Base-by-base conservation (phyloP, 2,329 filamentous ascomycete species). In the Colletotrichum zoysiae region DNA sequence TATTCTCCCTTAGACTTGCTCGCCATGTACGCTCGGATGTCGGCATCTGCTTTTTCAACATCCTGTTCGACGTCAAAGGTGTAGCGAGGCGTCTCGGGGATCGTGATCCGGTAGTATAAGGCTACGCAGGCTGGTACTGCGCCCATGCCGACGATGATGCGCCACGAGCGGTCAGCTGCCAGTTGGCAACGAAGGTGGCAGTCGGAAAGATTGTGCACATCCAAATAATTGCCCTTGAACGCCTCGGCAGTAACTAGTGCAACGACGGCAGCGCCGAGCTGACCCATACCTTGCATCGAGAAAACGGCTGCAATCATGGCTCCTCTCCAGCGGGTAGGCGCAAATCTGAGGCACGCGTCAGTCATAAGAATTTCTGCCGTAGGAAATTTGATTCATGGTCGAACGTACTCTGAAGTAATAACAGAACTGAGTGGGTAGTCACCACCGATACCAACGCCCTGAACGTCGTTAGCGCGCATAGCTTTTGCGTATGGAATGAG, bases 221-320 rank as follows among this genome's bases (percentile, higher is more conserved):
- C 70, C 58, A 81, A 74, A 73, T 88, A 88, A 0, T 85, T 82
- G 23, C 79, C 77, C 76, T 89, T 90, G 82, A 93, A 94, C 2
- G 87, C 89, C 20, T 86, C 82, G 0, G 90, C 91, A 48, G 90
- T 91, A 65, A 94, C 88, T 44, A 95, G 83, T 16, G 92, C 89
- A 26, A 95, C 87, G 7, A 95, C 83, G 35, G 92, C 91, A 16
- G 92, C 91, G 26, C 86, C 84, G 63, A 95, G 89, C 77, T 95
- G 93, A n/a, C 93, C 93, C 35, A 95, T 85, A 59, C 93, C 93
- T 77, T 96, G 93, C 92, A 95, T 95, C 48, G 92, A 92, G 78
- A 96, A 96, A 60, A 95, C 93, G 20, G 92, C 88, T 14, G 91
- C 92, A 85, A 96, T 93, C 91, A 96, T 95, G 70, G 91, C 92